A percentile compares a stretch with the other conserved stretches of the same genome.
phyloP scores from a whole-genome alignment of 768 basidiomycete genomes.

The Suillus paluster region DNA sequence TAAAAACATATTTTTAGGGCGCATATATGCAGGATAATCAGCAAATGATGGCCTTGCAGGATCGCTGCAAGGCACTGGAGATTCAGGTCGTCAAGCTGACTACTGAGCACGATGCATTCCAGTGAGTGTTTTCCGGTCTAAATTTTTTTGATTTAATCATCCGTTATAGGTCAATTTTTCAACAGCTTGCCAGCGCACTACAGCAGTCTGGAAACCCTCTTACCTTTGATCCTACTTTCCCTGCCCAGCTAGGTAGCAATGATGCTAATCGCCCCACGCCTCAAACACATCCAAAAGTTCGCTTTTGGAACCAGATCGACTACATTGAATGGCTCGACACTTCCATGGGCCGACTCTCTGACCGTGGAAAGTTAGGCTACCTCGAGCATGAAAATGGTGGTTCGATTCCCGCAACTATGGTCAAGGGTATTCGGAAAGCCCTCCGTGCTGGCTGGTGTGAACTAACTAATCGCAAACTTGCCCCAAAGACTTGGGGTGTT shows the following conservation, averaged over 20 bases:
- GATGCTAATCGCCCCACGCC: not conserved
- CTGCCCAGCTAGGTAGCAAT: too few species aligned
- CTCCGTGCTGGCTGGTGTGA: not conserved
- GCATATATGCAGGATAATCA: too few species aligned
- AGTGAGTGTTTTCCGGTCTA: not conserved
- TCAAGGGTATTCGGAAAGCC: not conserved
- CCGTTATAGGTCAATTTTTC: too few species aligned
- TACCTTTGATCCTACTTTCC: too few species aligned
- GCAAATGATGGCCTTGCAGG: too few species aligned
- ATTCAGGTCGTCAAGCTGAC: too few species aligned
- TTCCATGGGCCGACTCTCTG: not conserved
- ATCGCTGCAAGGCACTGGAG: too few species aligned
- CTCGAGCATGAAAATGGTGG: constrained; percentile 4
- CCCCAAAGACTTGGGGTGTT: not conserved
- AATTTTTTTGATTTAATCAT: too few species aligned
- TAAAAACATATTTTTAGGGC: not conserved
- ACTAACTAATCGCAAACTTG: not conserved
- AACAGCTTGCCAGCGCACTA: too few species aligned
- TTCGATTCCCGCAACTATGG: not conserved
- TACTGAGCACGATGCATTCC: not conserved
- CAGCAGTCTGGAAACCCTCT: too few species aligned
- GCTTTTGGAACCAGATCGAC: constrained; percentile 8
- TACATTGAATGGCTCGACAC: constrained; percentile 4
- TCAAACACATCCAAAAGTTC: constrained; percentile 2
- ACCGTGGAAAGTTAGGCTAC: not conserved